Evolutionary conservation across 306 rosid species (phyloP).

Genomic region (Luffa acutangula): DNA sequence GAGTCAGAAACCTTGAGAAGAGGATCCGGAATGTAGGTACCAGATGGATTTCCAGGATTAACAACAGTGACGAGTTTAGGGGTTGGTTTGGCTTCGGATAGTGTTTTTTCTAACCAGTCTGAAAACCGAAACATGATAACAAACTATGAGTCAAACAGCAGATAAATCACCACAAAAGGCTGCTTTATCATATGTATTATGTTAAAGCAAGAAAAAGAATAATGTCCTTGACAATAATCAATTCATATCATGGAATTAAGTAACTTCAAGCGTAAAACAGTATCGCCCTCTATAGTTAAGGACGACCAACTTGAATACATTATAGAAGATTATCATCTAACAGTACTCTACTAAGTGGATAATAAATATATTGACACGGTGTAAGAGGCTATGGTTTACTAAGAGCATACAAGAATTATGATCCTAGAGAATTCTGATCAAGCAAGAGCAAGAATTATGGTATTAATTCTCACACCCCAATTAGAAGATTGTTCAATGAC

Average conservation of each 20-base stretch:
- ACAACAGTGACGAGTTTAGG: constrained; percentile 92
- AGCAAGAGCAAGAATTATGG: neutral
- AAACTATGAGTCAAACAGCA: neutral
- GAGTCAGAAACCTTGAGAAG: constrained; percentile 61
- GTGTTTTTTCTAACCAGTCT: constrained; percentile 79
- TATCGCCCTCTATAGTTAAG: neutral
- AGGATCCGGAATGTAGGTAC: constrained; percentile 80
- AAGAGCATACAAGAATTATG: neutral
- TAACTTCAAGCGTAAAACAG: neutral
- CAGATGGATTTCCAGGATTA: constrained; percentile 91
- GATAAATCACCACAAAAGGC: neutral
- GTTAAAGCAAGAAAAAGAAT: neutral
- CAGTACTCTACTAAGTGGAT: neutral
- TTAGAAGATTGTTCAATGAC: neutral
- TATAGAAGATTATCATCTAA: neutral
- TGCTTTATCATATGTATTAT: neutral
- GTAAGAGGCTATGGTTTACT: too few relatives aligned
- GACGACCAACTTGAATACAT: neutral
- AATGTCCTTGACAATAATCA: neutral
- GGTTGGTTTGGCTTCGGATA: constrained; percentile 61
- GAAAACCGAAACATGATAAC: constrained; percentile 24
- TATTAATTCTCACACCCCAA: neutral
- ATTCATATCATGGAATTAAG: neutral
- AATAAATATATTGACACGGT: neutral
- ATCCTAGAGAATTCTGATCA: neutral